Conservation (phyloP, 257 asterid genomes). For the Salvia splendens region DNA sequence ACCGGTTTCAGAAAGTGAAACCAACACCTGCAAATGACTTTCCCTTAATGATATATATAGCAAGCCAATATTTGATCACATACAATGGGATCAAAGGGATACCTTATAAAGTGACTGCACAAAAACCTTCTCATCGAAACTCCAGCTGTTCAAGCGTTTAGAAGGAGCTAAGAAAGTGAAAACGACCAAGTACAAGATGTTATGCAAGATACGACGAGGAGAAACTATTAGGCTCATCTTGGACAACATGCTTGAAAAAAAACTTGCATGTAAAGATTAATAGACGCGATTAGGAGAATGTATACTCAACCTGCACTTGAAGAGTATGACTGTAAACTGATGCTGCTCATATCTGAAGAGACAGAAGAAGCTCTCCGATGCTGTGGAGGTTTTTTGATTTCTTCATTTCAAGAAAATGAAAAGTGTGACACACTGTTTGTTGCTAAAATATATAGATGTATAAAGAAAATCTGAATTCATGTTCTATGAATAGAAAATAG, state of each 20-base stretch:
- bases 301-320: constrained; percentile 60
- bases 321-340: constrained; percentile 54
- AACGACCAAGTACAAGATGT: constrained; percentile 24
- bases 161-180: constrained; percentile 47
- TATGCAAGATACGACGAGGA: constrained; percentile 5
- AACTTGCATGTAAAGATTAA: not conserved
- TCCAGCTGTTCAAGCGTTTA: constrained; percentile 59
- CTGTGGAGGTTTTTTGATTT: constrained; percentile 46
- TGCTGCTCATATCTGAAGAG: constrained; percentile 77
- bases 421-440: constrained; percentile 7
- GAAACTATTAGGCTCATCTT: not conserved
- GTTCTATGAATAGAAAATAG: not conserved
- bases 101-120: constrained; percentile 73
- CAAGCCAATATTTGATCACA: not conserved
- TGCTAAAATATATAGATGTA: not conserved
- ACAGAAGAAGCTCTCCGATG: constrained; percentile 63
- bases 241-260: constrained; percentile 19
- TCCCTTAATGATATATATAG: constrained; percentile 7
- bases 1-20: constrained; percentile 55
- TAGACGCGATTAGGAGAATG: constrained; percentile 12
- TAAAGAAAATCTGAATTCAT: not conserved
- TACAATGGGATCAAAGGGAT: not conserved
- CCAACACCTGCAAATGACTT: constrained; percentile 65
- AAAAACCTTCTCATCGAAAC: constrained; percentile 61
- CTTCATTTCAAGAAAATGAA: constrained; percentile 36